phyloP scores from a whole-genome alignment of 495 filamentous ascomycete genomes.

The Staphylotrichum longicolle region DNA sequence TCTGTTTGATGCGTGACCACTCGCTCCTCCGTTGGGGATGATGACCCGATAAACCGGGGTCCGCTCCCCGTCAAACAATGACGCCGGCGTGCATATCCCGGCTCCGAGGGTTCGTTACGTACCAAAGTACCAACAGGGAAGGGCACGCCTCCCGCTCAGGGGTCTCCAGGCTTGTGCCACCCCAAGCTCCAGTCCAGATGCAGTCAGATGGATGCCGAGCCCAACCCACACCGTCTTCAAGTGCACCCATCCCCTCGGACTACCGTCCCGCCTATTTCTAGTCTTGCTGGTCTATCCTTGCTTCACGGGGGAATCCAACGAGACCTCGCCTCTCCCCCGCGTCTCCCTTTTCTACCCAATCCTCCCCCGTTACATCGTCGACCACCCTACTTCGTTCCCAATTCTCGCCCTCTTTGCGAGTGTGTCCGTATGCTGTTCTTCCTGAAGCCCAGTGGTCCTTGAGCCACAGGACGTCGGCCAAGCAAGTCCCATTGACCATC shows the following conservation, averaged over 20 bases:
- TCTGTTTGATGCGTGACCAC: background rate
- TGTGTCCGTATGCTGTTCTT: background rate
- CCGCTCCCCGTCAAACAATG: background rate
- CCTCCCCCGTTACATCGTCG: background rate
- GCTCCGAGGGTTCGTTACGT: background rate
- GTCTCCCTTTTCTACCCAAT: background rate
- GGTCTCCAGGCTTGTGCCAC: background rate
- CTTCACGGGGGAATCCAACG: background rate
- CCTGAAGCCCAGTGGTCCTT: background rate
- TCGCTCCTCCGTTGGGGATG: background rate
- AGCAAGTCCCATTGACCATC: no score
- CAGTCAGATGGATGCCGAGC: conserved; percentile 8
- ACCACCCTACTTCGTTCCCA: no score
- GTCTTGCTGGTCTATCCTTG: conserved; percentile 6
- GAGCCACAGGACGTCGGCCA: background rate
- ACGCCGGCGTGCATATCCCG: conserved; percentile 3
- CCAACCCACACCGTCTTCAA: background rate
- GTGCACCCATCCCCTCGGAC: background rate
- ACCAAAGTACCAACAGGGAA: conserved; percentile 3
- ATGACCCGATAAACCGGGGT: background rate
- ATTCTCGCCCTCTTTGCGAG: background rate
- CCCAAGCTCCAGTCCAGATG: conserved; percentile 1
- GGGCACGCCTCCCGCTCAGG: conserved; percentile 5
- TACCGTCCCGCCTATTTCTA: background rate
- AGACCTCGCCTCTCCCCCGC: background rate